Conservation (phyloP, 352 stramenopile genomes). For the Phytophthora agathidicida region DNA sequence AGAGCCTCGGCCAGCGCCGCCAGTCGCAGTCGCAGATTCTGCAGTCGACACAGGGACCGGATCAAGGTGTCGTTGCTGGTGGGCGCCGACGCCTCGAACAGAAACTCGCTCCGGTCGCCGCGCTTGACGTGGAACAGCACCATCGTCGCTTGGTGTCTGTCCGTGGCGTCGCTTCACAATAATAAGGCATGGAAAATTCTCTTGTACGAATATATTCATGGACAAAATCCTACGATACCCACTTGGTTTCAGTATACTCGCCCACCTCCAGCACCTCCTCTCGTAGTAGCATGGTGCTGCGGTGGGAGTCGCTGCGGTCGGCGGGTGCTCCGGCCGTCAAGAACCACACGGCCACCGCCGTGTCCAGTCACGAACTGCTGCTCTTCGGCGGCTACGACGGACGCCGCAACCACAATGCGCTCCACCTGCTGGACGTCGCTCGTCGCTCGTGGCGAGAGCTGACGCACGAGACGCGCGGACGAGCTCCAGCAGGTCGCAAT, state of each 20-base stretch:
- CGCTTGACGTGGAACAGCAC: constrained; percentile 91
- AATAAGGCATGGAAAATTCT: too few relatives aligned
- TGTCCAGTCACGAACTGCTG: constrained; percentile 62
- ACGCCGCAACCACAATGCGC: constrained; percentile 93
- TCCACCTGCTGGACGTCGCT: constrained; percentile 90
- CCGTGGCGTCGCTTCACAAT: constrained; percentile 9
- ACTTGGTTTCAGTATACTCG: too few relatives aligned
- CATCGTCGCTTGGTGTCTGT: constrained; percentile 57
- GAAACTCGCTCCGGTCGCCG: constrained; percentile 89
- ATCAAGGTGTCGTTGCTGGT: constrained; percentile 88
- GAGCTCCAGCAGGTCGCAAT: constrained; percentile 89
- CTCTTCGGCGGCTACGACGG: constrained; percentile 97
- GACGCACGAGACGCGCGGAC: constrained; percentile 46
- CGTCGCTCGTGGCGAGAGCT: constrained; percentile 72
- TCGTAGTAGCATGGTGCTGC: constrained; percentile 82
- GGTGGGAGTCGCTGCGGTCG: constrained; percentile 59
- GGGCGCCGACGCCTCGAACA: constrained; percentile 84
- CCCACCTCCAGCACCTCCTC: too few relatives aligned
- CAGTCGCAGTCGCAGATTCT: constrained; percentile 85
- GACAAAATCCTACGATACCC: too few relatives aligned
- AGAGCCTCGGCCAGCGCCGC: constrained; percentile 77
- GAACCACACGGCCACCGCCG: constrained; percentile 83
- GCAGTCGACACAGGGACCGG: constrained; percentile 78
- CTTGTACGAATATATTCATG: too few relatives aligned
- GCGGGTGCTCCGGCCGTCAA: constrained; percentile 76